Base-by-base conservation (phyloP, 2,329 filamentous ascomycete species). In the Rhynchosporium secalis region DNA sequence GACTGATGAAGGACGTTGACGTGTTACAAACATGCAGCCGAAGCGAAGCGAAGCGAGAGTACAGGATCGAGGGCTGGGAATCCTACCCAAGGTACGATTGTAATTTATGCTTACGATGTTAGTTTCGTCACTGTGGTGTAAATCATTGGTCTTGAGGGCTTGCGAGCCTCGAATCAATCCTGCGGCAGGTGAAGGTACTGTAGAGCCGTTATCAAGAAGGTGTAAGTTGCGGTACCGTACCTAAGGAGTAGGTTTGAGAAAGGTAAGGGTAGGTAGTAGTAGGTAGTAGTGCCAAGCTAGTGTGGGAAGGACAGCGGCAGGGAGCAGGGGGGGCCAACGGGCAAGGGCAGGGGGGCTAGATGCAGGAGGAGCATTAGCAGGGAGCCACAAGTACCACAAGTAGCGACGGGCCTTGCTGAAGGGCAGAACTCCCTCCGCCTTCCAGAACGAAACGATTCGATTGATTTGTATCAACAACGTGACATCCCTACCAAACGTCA, bases 201-300 rank as follows among this genome's bases (percentile, higher is more conserved):
- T 69, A 72, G 65, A 67, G 66, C 70, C 69, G 70, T 70, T 71
- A 66, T 68, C 61, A 65, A 66, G 66, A 40, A 45, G 40, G 38
- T 12, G 41, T 45, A n/a, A 15, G 41, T 45, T 6, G 13, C n/a
- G 8, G 38, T 43, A 20, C 20, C 20, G 38, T 43, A 20, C 20
- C 20, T 20, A 20, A 38, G 36, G n/a, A 15, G 52, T 15, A 43
- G 9, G 41, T 28, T 28, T 36, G 33, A n/a, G 4, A 45, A 28
- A 28, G 20, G 20, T 20, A 20, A 20, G 20, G 33, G 33, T 40
- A 45, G 48, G 47, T 28, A 45, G 48, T 46, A 33, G 55, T 59
- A 20, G 20, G 20, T 20, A 45, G 48, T 46, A 33, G 55, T 59
- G 49, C 10, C 41, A 45, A 26, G 45, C 56, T 58, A 38, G 31